Evolutionary conservation across 805 yeast genomes (phyloP).

Genomic region (Wickerhamomyces alni): DNA sequence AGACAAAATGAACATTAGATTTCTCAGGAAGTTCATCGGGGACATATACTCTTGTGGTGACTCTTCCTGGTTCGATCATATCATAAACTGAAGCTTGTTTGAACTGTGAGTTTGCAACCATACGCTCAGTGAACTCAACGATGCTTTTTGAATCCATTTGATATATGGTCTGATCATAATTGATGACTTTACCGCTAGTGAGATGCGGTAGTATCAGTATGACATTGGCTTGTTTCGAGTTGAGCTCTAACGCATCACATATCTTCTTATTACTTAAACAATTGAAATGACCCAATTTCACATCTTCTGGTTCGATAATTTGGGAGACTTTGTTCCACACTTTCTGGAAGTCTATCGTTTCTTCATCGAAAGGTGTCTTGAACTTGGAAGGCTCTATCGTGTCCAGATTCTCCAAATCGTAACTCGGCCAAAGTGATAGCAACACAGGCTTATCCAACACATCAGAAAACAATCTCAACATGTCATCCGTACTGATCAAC

Average conservation of each 20-base stretch:
- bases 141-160: slow-evolving; percentile 25
- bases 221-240: slow-evolving; percentile 33
- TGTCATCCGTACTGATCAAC: slow-evolving; percentile 32
- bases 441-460: slow-evolving; percentile 42
- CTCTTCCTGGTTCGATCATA: slow-evolving; percentile 20
- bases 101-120: slow-evolving; percentile 39
- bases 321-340: slow-evolving; percentile 56
- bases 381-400: slow-evolving; percentile 27
- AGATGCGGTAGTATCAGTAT: slow-evolving; percentile 48
- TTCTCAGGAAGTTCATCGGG: slow-evolving; percentile 13
- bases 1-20: slow-evolving; percentile 48
- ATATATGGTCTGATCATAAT: slow-evolving; percentile 14
- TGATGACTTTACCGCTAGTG: slow-evolving; percentile 38
- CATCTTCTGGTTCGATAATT: slow-evolving; percentile 30
- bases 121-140: slow-evolving; percentile 41
- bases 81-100: slow-evolving; percentile 19
- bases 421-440: slow-evolving; percentile 63
- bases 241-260: slow-evolving; percentile 47
- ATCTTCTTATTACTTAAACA: slow-evolving; percentile 45
- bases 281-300: slow-evolving; percentile 51
- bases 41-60: background rate
- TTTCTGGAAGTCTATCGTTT: slow-evolving; percentile 45
- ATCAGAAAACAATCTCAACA: slow-evolving; percentile 40
- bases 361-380: slow-evolving; percentile 38
- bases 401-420: slow-evolving; percentile 32